Percentiles rank a stretch among this genome's conserved stretches.
Evolutionary conservation across 2,329 filamentous ascomycete species (phyloP).

Genomic region (Pyrenophora graminea): DNA sequence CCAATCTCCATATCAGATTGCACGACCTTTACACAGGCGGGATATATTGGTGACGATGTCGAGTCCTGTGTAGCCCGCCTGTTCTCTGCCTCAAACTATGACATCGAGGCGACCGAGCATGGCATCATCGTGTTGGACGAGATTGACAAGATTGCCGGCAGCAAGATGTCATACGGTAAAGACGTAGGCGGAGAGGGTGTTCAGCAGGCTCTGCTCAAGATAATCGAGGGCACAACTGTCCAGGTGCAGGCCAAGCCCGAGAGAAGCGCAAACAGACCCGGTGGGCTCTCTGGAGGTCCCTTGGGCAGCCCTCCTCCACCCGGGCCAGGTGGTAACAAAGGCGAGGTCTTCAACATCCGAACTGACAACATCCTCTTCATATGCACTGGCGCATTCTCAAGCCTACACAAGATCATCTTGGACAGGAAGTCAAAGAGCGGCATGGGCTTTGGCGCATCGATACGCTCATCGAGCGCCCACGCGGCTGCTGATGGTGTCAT

Average conservation of each 20-base stretch:
- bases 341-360: slow-evolving; percentile 72
- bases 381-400: slow-evolving; percentile 93
- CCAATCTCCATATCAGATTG: slow-evolving; percentile 96
- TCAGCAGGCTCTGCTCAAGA: slow-evolving; percentile 91
- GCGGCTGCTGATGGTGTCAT: slow-evolving; percentile 62
- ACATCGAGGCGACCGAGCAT: slow-evolving; percentile 79
- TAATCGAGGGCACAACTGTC: slow-evolving; percentile 93
- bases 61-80: slow-evolving; percentile 91
- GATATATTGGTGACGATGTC: slow-evolving; percentile 98
- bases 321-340: slow-evolving; percentile 49
- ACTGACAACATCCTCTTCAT: slow-evolving; percentile 98
- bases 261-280: slow-evolving; percentile 51
- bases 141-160: slow-evolving; percentile 93
- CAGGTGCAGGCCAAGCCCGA: slow-evolving; percentile 88
- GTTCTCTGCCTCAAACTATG: slow-evolving; percentile 87
- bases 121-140: slow-evolving; percentile 97
- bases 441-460: slow-evolving; percentile 87
- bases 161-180: slow-evolving; percentile 84
- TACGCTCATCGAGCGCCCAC: slow-evolving; percentile 62
- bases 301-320: slow-evolving; percentile 26
- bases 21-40: slow-evolving; percentile 92
- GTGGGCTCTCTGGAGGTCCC: slow-evolving; percentile 27
- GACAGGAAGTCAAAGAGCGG: slow-evolving; percentile 84
- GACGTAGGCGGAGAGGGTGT: slow-evolving; percentile 97
- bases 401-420: slow-evolving; percentile 83